Conservation (phyloP, 2,329 filamentous ascomycete genomes). For the Monosporascus sp. region DNA sequence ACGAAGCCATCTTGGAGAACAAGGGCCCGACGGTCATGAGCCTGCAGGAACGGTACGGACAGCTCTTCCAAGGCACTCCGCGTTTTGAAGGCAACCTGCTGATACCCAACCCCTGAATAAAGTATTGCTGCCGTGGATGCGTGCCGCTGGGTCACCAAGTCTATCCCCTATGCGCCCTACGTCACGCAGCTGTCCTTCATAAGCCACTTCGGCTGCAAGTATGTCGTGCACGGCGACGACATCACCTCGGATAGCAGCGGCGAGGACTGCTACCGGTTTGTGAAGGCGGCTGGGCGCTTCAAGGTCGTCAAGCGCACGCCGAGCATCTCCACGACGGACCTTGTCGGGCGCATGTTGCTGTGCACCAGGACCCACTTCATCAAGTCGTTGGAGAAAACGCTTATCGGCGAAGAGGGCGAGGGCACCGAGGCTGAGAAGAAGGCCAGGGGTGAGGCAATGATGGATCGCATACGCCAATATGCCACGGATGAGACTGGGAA, state of each 20-base stretch:
- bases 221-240: slow-evolving; percentile 94
- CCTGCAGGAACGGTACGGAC: slow-evolving; percentile 68
- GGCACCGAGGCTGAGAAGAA: slow-evolving; percentile 63
- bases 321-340: slow-evolving; percentile 92
- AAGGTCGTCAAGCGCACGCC: slow-evolving; percentile 95
- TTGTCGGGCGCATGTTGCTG: slow-evolving; percentile 96
- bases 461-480: slow-evolving; percentile 74
- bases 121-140: slow-evolving; percentile 87
- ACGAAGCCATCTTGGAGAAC: slow-evolving; percentile 92
- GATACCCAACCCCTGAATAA: slow-evolving; percentile 15
- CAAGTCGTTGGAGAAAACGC: slow-evolving; percentile 63
- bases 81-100: slow-evolving; percentile 21
- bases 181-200: slow-evolving; percentile 94
- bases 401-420: slow-evolving; percentile 67
- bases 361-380: slow-evolving; percentile 96
- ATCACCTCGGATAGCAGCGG: slow-evolving; percentile 92
- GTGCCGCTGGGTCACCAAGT: slow-evolving; percentile 87
- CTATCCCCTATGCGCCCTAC: slow-evolving; percentile 83
- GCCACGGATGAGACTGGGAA: slow-evolving; percentile 80
- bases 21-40: slow-evolving; percentile 98
- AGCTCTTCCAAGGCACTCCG: slow-evolving; percentile 9
- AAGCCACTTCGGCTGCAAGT: slow-evolving; percentile 88
- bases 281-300: slow-evolving; percentile 90
- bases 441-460: slow-evolving; percentile 61
- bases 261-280: slow-evolving; percentile 95